These are phyloP conservation scores for Pleurotus cornucopiae DNA, from an alignment of 768 basidiomycete species.

Conservation along the genomic window DNA sequence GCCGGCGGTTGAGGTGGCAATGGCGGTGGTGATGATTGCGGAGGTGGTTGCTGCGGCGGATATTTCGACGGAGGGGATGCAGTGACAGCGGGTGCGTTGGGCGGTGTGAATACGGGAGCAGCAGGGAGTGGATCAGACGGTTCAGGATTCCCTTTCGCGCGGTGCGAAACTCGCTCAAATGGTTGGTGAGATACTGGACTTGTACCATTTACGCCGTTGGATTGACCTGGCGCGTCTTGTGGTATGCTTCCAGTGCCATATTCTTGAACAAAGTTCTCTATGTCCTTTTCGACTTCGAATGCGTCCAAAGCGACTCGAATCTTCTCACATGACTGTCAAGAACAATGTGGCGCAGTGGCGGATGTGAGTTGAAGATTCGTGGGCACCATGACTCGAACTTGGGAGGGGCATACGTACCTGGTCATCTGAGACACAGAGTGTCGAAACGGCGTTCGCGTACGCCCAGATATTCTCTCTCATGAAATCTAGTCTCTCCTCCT, in stretches of 20 bases:
- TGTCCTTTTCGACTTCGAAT: conserved; percentile 82
- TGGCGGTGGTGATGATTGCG: conserved; percentile 17
- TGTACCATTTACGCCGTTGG: conserved; percentile 41
- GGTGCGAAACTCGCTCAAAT: neutral
- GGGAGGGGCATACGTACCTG: conserved; percentile 52
- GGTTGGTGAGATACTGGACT: neutral
- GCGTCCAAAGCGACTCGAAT: conserved; percentile 83
- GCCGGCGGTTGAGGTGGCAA: conserved; percentile 19
- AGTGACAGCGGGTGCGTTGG: conserved; percentile 30
- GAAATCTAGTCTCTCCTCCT: conserved; percentile 89
- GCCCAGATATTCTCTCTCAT: conserved; percentile 95
- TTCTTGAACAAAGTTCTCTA: conserved; percentile 83
- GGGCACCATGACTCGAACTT: neutral
- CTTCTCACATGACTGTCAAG: conserved; percentile 80
- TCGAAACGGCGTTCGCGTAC: conserved; percentile 92
- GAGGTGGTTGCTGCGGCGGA: conserved; percentile 32
- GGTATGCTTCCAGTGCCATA: conserved; percentile 88
- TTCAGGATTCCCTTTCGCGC: neutral
- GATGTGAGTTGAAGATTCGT: neutral
- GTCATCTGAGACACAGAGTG: conserved; percentile 94
- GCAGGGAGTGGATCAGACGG: neutral
- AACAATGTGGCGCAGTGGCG: conserved; percentile 1
- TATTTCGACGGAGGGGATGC: conserved; percentile 54
- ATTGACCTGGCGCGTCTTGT: conserved; percentile 73
- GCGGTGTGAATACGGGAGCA: conserved; percentile 13